Conservation (phyloP, 805 yeast genomes). For the Zygosaccharomyces siamensis region DNA sequence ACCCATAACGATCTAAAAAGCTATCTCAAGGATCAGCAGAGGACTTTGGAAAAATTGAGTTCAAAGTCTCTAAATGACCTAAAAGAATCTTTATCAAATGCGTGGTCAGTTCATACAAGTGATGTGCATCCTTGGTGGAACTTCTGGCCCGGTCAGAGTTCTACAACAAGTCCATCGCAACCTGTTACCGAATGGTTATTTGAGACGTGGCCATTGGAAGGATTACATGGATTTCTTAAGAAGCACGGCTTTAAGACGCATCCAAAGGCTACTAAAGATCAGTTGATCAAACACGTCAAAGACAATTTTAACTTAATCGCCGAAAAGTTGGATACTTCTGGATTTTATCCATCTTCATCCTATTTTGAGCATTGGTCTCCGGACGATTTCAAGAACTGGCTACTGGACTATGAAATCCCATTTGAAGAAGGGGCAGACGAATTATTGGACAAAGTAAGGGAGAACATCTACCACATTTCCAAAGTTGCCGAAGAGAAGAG, state of each 20-base stretch:
- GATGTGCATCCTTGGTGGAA: conserved; percentile 32
- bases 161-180: conserved; percentile 1
- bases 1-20: conserved; percentile 33
- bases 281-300: conserved; percentile 41
- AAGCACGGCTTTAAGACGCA: conserved; percentile 32
- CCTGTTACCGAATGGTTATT: conserved; percentile 44
- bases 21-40: conserved; percentile 33
- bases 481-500: conserved; percentile 38
- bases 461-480: conserved; percentile 43
- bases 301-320: conserved; percentile 41
- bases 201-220: conserved; percentile 40
- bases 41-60: conserved; percentile 18
- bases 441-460: conserved; percentile 43
- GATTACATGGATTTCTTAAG: conserved; percentile 35
- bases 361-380: conserved; percentile 51
- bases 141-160: conserved; percentile 21
- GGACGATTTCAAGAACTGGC: conserved; percentile 46
- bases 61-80: conserved; percentile 22
- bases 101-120: conserved; percentile 19
- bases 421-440: conserved; percentile 43
- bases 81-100: conserved; percentile 22
- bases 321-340: conserved; percentile 36
- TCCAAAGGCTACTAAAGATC: conserved; percentile 34
- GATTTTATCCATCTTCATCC: conserved; percentile 47
- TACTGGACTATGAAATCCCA: conserved; percentile 42